phyloP scores from a whole-genome alignment of 768 basidiomycete genomes.

The Hydnum rufescens region DNA sequence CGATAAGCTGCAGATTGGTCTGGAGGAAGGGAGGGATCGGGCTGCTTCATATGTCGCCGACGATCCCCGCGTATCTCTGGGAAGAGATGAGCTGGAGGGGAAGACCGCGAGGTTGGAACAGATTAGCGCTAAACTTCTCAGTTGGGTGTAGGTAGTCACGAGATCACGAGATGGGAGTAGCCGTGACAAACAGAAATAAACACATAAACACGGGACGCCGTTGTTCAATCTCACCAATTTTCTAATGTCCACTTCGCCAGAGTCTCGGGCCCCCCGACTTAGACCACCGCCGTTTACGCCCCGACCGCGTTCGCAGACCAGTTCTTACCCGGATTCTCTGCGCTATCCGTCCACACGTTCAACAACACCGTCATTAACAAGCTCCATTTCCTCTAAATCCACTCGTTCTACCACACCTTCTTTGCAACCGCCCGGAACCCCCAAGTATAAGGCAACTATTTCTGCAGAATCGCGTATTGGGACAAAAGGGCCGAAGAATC shows the following conservation, averaged over 20 bases:
- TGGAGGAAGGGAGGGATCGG: too few relatives aligned
- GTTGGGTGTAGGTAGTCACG: too few relatives aligned
- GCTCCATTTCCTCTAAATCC: not conserved
- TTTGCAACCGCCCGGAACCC: not conserved
- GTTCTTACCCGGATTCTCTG: not conserved
- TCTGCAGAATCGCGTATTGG: not conserved
- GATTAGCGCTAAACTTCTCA: constrained; percentile 22
- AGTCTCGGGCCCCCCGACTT: not conserved
- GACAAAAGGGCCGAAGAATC: not conserved
- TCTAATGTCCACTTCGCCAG: not conserved
- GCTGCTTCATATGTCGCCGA: constrained; percentile 26
- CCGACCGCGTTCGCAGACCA: not conserved
- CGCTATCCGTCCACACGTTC: not conserved
- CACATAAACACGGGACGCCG: too few relatives aligned
- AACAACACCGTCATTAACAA: not conserved
- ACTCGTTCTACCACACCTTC: not conserved
- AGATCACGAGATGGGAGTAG: too few relatives aligned
- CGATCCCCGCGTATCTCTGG: constrained; percentile 20
- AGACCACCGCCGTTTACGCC: not conserved
- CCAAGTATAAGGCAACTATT: not conserved
- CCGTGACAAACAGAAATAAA: too few relatives aligned
- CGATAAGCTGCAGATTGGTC: too few relatives aligned
- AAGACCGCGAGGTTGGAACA: constrained; percentile 21
- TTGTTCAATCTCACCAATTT: too few relatives aligned
- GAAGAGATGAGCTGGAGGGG: constrained; percentile 18